A percentile compares a stretch with the other conserved stretches of the same genome.
Conservation (phyloP, 352 stramenopile species). For the Blastocystis sp. region DNA sequence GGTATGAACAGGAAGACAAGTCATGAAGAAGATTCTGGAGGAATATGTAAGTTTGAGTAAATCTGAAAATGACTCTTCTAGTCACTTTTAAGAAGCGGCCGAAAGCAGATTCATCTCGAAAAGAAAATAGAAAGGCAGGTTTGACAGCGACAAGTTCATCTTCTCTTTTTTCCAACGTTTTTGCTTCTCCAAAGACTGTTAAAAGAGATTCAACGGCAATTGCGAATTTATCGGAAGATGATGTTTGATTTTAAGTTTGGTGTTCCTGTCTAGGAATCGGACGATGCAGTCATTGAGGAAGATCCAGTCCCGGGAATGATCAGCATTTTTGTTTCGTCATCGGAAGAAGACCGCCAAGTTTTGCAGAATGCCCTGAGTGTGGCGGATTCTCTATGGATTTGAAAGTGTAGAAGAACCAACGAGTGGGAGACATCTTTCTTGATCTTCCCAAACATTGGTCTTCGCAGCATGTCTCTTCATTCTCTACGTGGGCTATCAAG, state of each 20-base stretch:
- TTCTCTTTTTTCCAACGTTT: neutral
- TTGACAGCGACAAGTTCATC: neutral
- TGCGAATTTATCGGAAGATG: constrained; percentile 25
- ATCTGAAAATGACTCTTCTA: neutral
- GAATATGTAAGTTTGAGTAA: neutral
- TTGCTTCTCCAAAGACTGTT: neutral
- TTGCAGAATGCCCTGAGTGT: constrained; percentile 4
- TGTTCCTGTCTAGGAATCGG: neutral
- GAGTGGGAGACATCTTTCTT: neutral
- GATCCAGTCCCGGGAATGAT: constrained; percentile 28
- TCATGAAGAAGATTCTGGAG: neutral
- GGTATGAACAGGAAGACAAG: neutral
- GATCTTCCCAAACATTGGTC: neutral
- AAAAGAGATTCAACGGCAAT: neutral
- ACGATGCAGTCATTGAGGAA: constrained; percentile 19
- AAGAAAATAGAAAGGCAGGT: neutral
- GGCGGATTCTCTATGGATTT: neutral
- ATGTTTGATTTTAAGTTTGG: neutral
- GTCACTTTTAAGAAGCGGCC: neutral
- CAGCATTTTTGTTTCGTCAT: neutral
- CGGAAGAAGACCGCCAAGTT: neutral
- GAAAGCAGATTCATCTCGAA: neutral
- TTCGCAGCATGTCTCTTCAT: neutral
- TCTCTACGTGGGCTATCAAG: neutral
- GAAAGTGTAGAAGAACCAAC: constrained; percentile 12